These are phyloP conservation scores for Trichoderma erinaceum DNA, from an alignment of 495 filamentous ascomycete species.

Conservation along the genomic window DNA sequence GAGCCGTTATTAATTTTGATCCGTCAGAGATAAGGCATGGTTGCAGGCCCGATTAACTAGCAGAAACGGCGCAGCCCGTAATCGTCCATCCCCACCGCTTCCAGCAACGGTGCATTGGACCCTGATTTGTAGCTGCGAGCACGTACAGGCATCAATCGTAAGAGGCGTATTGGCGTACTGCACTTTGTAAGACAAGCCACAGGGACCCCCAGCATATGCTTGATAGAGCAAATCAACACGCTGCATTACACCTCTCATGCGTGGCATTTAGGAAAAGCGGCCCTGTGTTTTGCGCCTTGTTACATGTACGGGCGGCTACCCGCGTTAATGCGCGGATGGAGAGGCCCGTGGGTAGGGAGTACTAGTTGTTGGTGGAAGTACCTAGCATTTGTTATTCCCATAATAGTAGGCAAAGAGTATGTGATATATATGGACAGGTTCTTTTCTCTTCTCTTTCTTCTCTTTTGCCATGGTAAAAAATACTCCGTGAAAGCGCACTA, in stretches of 20 bases:
- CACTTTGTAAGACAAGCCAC: no score
- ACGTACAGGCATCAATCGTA: no score
- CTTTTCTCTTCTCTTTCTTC: no score
- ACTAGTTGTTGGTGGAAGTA: no score
- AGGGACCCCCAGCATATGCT: background rate
- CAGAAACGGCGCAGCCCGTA: slow-evolving; percentile 19
- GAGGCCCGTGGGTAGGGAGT: no score
- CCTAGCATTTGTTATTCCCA: no score
- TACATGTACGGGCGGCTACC: background rate
- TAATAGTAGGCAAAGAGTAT: no score
- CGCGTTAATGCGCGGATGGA: no score
- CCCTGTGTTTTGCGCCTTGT: background rate
- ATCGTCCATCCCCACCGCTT: background rate
- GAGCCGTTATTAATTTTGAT: slow-evolving; percentile 22
- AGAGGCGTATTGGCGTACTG: no score
- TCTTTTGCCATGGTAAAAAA: background rate
- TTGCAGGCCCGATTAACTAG: slow-evolving; percentile 13
- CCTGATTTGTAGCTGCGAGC: no score
- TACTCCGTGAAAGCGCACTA: slow-evolving; percentile 2
- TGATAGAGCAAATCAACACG: background rate
- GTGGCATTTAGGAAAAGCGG: background rate
- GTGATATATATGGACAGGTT: no score
- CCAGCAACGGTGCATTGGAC: background rate
- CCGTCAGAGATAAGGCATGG: slow-evolving; percentile 27
- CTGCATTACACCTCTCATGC: background rate